Evolutionary conservation across 1,284 basidiomycete genomes (phyloP), one percentile per base, ranked within the genome.

Genomic region (Apiotrichum mycotoxinovorans): DNA sequence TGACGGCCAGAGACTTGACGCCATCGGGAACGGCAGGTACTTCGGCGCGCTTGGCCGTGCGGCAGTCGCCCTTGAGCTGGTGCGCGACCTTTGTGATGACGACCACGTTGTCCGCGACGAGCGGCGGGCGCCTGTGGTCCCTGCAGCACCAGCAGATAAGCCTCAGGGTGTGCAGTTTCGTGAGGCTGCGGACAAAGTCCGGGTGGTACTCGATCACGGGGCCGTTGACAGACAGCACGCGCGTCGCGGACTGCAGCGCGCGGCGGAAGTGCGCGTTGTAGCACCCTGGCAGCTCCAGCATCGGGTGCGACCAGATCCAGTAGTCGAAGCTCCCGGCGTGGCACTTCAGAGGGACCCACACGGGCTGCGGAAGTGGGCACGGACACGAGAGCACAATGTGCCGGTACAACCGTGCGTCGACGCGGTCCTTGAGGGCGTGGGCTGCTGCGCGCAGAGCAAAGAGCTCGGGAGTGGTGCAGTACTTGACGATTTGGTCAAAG

Each of bases 381-480:
- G 27, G 20, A 11, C 46, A 41, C 3, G n/a, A 17, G 26, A 60
- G 23, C 18, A 52, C 40, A 17, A 60, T 45, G 51, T 56, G 58
- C 8, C n/a, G 26, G n/a, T 30, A 34, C 20, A 60, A 43, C 27
- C 45, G 26, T 5, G 34, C 35, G 40, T 55, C 58, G 20, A 43
- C 54, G 2, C 45, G 50, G 22, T 51, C 43, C 15, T 54, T 47
- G 25, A 56, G 37, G 14, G 30, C 40, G 14, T 15, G 23, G 18
- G 42, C 54, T 1, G 44, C 44, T 1, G 26, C 40, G 17, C 58
- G 58, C 17, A 60, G 48, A 1, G 58, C 38, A 5, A 60, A n/a
- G 0, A 56, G 43, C 17, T 51, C 30, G 12, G 35, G 12, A 3
- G 47, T 41, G 7, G 43, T 37, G 20, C 51, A 48, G 20, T 54